Percentiles rank a stretch among this genome's conserved stretches.
phyloP scores from a whole-genome alignment of 2,329 filamentous ascomycete genomes.

The Cladosporium cucumerinum region DNA sequence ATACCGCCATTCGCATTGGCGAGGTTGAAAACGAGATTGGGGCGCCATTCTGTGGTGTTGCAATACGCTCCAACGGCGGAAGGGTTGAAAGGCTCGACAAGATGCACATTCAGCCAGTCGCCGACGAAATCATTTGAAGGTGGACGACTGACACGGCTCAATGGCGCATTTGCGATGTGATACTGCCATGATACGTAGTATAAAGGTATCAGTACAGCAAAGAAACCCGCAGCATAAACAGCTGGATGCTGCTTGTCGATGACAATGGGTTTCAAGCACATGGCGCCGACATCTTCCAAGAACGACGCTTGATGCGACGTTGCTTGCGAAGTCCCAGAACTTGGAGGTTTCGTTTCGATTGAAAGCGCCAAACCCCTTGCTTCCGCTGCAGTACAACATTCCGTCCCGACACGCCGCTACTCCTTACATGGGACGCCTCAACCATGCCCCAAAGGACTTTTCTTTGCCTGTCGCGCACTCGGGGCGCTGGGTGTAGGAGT shows the following conservation, averaged over 20 bases:
- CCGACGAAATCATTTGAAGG: slow-evolving; percentile 23
- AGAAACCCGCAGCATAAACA: slow-evolving; percentile 12
- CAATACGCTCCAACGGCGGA: slow-evolving; percentile 32
- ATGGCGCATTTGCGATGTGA: slow-evolving; percentile 14
- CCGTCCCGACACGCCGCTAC: slow-evolving; percentile 17
- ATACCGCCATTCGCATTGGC: slow-evolving; percentile 44
- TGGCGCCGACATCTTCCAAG: slow-evolving; percentile 18
- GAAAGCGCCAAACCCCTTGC: slow-evolving; percentile 9
- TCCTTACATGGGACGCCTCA: slow-evolving; percentile 1
- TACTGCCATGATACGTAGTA: slow-evolving; percentile 24
- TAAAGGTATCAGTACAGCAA: slow-evolving; percentile 22
- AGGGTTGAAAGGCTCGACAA: slow-evolving; percentile 26
- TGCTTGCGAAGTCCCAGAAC: neutral
- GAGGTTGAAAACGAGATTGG: slow-evolving; percentile 44
- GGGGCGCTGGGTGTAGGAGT: neutral
- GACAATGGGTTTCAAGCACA: slow-evolving; percentile 17
- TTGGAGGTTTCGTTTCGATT: too few relatives aligned
- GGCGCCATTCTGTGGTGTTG: slow-evolving; percentile 39
- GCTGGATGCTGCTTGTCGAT: slow-evolving; percentile 18
- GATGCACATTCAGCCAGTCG: slow-evolving; percentile 27
- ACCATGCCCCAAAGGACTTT: slow-evolving; percentile 1
- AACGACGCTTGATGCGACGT: neutral
- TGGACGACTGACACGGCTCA: neutral
- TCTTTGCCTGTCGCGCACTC: neutral
- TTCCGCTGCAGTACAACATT: slow-evolving; percentile 15